These are phyloP conservation scores for Komagataella pseudopastoris DNA, from an alignment of 805 yeast species.

Conservation along the genomic window DNA sequence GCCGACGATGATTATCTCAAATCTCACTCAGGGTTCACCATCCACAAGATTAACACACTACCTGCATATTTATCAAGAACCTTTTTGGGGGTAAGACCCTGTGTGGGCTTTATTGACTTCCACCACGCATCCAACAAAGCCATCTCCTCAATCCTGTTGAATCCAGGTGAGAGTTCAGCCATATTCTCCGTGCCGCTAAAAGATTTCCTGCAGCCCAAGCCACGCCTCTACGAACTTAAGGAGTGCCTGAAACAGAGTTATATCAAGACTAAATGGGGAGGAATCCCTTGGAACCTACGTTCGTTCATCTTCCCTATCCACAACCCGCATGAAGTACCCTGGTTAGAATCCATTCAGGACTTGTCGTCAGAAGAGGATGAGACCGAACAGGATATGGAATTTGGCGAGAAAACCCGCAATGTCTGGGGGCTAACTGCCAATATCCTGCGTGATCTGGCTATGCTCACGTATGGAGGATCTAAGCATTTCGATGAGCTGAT, in stretches of 20 bases:
- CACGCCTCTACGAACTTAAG: conserved; percentile 11
- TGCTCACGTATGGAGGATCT: conserved; percentile 31
- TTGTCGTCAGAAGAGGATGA: conserved; percentile 44
- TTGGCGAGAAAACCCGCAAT: conserved; percentile 38
- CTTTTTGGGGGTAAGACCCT: conserved; percentile 71
- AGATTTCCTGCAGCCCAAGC: conserved; percentile 34
- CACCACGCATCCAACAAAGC: conserved; percentile 12
- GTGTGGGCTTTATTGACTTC: conserved; percentile 49
- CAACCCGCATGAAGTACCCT: conserved; percentile 40
- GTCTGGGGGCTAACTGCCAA: conserved; percentile 81
- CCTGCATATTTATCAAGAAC: conserved; percentile 81
- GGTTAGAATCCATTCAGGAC: conserved; percentile 52
- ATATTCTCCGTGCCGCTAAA: conserved; percentile 57
- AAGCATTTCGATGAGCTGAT: conserved; percentile 17
- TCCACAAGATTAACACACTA: conserved; percentile 47
- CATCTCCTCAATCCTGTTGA: conserved; percentile 27
- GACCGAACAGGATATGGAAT: conserved; percentile 20
- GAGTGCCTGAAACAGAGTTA: conserved; percentile 21
- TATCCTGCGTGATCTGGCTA: conserved; percentile 59
- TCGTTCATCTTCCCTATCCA: conserved; percentile 46
- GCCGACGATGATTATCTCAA: conserved; percentile 28
- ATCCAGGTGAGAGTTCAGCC: conserved; percentile 68
- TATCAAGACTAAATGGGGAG: conserved; percentile 50
- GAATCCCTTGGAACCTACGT: conserved; percentile 50
- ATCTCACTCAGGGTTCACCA: conserved; percentile 33